phyloP scores from a whole-genome alignment of 805 yeast genomes.

The Kuraishia hungarica region DNA sequence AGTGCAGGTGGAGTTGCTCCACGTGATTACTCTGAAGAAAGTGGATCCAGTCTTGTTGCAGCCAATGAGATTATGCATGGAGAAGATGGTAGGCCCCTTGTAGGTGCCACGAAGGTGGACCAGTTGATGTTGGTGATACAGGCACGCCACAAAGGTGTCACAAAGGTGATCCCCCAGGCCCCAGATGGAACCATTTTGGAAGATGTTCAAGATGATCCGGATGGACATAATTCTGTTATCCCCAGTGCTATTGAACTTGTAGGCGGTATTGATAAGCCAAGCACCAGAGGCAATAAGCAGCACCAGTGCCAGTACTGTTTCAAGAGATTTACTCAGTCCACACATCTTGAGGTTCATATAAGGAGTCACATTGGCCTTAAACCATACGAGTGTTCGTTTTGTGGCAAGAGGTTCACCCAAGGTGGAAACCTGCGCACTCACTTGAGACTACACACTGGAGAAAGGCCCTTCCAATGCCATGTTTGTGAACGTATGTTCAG shows the following conservation, averaged over 20 bases:
- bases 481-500: slow-evolving; percentile 73
- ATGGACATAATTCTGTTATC: slow-evolving; percentile 29
- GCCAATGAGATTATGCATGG: slow-evolving; percentile 37
- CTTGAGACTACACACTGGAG: slow-evolving; percentile 82
- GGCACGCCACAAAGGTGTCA: slow-evolving; percentile 72
- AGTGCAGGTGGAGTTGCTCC: slow-evolving; percentile 2
- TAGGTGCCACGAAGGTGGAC: slow-evolving; percentile 87
- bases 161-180: slow-evolving; percentile 53
- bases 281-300: slow-evolving; percentile 34
- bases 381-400: slow-evolving; percentile 72
- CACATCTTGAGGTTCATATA: slow-evolving; percentile 85
- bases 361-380: slow-evolving; percentile 82
- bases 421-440: slow-evolving; percentile 88
- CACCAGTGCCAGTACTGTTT: slow-evolving; percentile 73
- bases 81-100: slow-evolving; percentile 59
- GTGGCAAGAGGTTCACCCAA: slow-evolving; percentile 80
- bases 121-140: slow-evolving; percentile 87
- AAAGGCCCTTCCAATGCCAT: slow-evolving; percentile 79
- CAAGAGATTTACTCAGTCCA: slow-evolving; percentile 79
- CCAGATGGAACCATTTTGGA: slow-evolving; percentile 65
- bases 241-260: slow-evolving; percentile 60
- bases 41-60: slow-evolving; percentile 24
- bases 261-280: slow-evolving; percentile 73
- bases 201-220: slow-evolving; percentile 15
- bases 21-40: not conserved